A percentile compares a stretch with the other conserved stretches of the same genome.
Evolutionary conservation across 352 stramenopile genomes (phyloP).

Genomic region (Pythium dissimile): DNA sequence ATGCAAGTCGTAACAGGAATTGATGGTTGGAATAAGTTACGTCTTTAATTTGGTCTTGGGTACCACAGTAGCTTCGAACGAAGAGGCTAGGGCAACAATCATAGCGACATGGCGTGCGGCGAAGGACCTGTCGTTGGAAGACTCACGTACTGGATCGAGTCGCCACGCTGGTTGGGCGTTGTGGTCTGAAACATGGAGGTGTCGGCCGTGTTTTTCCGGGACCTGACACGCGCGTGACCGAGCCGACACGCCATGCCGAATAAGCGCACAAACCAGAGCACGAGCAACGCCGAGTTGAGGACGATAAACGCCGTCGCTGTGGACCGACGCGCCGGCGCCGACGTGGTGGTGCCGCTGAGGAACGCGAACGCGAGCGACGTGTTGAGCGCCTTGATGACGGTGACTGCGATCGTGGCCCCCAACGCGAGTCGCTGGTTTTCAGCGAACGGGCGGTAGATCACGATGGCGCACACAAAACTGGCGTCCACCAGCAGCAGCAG

Average conservation of each 20-base stretch:
- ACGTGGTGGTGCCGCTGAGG: not conserved
- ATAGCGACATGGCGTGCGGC: not conserved
- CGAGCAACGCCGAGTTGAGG: slow-evolving; percentile 19
- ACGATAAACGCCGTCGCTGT: slow-evolving; percentile 14
- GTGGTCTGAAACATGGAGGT: not conserved
- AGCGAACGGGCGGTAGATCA: slow-evolving; percentile 17
- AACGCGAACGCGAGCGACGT: slow-evolving; percentile 21
- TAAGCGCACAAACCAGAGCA: slow-evolving; percentile 20
- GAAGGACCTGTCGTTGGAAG: not conserved
- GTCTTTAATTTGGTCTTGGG: too few relatives aligned
- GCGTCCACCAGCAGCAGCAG: slow-evolving; percentile 18
- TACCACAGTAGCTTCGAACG: too few relatives aligned
- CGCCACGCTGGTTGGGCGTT: not conserved
- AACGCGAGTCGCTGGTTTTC: not conserved
- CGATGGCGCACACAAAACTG: slow-evolving; percentile 10
- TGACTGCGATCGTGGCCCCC: not conserved
- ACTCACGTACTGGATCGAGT: not conserved
- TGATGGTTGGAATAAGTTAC: too few relatives aligned
- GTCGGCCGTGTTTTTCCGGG: not conserved
- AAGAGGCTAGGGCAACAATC: too few relatives aligned
- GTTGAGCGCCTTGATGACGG: slow-evolving; percentile 12
- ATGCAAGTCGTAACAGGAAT: too few relatives aligned
- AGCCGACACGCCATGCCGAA: slow-evolving; percentile 1
- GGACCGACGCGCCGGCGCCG: not conserved
- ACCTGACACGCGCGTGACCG: not conserved